phyloP scores from a whole-genome alignment of 176 grass and related monocot genomes.

The Zizania latifolia region DNA sequence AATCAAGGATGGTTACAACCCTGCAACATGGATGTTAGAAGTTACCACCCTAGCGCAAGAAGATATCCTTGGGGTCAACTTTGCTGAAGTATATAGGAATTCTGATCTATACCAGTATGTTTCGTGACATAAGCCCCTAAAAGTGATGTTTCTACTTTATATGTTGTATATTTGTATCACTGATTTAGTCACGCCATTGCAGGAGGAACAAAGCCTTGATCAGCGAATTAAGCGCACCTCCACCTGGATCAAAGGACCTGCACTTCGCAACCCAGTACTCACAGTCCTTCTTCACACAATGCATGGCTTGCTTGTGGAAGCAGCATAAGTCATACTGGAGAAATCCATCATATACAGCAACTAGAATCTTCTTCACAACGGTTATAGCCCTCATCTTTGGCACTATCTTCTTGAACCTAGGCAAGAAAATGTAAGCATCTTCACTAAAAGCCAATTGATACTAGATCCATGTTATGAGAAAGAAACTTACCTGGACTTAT shows the following conservation, averaged over 20 bases:
- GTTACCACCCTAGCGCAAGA: constrained; percentile 65
- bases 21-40: constrained; percentile 95
- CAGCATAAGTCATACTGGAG: constrained; percentile 90
- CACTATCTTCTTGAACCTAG: constrained; percentile 76
- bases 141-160: background rate
- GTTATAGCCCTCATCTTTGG: constrained; percentile 82
- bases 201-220: constrained; percentile 90
- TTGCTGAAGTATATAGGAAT: constrained; percentile 64
- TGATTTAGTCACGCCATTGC: constrained; percentile 25
- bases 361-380: constrained; percentile 89
- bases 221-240: constrained; percentile 57
- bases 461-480: background rate
- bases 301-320: constrained; percentile 85
- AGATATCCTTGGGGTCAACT: constrained; percentile 68
- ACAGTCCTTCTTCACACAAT: constrained; percentile 70
- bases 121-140: background rate
- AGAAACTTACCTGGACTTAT: constrained; percentile 12
- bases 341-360: constrained; percentile 89
- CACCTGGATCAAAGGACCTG: constrained; percentile 66
- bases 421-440: constrained; percentile 73
- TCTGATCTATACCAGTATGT: constrained; percentile 68
- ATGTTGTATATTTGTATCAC: background rate
- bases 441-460: background rate
- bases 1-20: constrained; percentile 91
- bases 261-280: constrained; percentile 65